Percentiles rank a stretch among this genome's conserved stretches.
Evolutionary conservation across 768 basidiomycete species (phyloP).

Genomic region (Lyophyllum decastes): DNA sequence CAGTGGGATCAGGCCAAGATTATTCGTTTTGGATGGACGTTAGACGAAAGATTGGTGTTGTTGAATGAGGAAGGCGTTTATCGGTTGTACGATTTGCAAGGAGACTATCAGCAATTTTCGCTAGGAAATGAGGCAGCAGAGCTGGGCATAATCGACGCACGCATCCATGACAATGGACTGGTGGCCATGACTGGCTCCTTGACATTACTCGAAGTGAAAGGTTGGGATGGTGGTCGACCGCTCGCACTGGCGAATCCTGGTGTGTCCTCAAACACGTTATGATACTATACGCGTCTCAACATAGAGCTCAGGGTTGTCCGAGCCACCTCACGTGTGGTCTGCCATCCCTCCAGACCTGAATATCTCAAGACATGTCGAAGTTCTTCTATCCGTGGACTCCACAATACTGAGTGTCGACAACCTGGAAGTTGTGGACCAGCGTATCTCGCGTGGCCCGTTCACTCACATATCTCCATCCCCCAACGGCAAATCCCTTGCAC

Average conservation of each 20-base stretch:
- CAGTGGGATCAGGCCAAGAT: constrained; percentile 93
- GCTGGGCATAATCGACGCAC: constrained; percentile 81
- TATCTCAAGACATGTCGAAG: constrained; percentile 87
- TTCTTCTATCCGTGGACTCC: constrained; percentile 77
- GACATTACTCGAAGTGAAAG: constrained; percentile 82
- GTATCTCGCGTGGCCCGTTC: constrained; percentile 87
- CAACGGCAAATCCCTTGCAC: constrained; percentile 88
- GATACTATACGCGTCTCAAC: not conserved
- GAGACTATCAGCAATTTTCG: constrained; percentile 83
- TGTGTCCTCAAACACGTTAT: constrained; percentile 34
- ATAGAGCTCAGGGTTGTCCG: constrained; percentile 58
- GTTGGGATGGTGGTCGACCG: constrained; percentile 81
- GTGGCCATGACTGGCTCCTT: constrained; percentile 82
- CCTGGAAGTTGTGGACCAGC: constrained; percentile 86
- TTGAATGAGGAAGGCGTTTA: constrained; percentile 93
- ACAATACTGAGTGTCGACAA: constrained; percentile 89
- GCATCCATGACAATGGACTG: constrained; percentile 83
- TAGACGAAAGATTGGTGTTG: constrained; percentile 79
- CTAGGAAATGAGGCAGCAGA: constrained; percentile 83
- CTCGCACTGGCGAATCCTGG: constrained; percentile 74
- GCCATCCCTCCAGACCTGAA: constrained; percentile 89
- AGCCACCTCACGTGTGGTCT: constrained; percentile 84
- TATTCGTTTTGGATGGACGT: constrained; percentile 80
- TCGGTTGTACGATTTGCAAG: constrained; percentile 84
- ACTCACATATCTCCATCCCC: constrained; percentile 86